Evolutionary conservation across 140 eudicot genomes (phyloP).

Genomic region (Eryngium alpinum): DNA sequence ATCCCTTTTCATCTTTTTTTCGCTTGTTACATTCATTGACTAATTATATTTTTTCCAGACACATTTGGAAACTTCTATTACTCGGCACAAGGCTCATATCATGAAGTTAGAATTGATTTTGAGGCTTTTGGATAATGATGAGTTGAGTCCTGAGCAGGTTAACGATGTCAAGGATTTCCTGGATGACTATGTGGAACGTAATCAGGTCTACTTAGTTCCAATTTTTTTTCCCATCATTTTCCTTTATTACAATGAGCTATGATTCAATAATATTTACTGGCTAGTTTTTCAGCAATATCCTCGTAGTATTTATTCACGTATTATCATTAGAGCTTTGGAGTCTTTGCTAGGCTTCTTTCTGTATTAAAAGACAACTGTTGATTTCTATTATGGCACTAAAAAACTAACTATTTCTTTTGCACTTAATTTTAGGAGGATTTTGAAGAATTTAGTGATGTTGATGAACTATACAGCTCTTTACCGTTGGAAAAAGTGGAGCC

Average conservation of each 20-base stretch:
- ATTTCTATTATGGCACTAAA: not conserved
- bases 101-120: slow-evolving; percentile 92
- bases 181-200: slow-evolving; percentile 95
- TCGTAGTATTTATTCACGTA: not conserved
- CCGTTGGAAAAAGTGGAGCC: slow-evolving; percentile 93
- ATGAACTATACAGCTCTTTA: slow-evolving; percentile 81
- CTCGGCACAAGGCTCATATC: slow-evolving; percentile 97
- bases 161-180: slow-evolving; percentile 92
- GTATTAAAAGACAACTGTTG: not conserved
- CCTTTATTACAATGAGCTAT: not conserved
- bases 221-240: slow-evolving; percentile 6
- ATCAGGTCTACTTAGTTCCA: slow-evolving; percentile 55
- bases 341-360: not conserved
- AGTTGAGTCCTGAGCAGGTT: slow-evolving; percentile 95
- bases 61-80: slow-evolving; percentile 87
- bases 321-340: slow-evolving; percentile 7
- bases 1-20: not conserved
- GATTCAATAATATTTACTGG: too few species aligned
- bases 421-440: slow-evolving; percentile 69
- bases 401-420: not conserved
- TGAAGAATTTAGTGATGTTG: slow-evolving; percentile 94
- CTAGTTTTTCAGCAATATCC: not conserved
- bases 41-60: slow-evolving; percentile 36
- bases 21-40: not conserved
- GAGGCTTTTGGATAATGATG: slow-evolving; percentile 92